These are phyloP conservation scores for Coleophoma eucalyptorum DNA, from an alignment of 2,329 filamentous ascomycete species.

Conservation along the genomic window DNA sequence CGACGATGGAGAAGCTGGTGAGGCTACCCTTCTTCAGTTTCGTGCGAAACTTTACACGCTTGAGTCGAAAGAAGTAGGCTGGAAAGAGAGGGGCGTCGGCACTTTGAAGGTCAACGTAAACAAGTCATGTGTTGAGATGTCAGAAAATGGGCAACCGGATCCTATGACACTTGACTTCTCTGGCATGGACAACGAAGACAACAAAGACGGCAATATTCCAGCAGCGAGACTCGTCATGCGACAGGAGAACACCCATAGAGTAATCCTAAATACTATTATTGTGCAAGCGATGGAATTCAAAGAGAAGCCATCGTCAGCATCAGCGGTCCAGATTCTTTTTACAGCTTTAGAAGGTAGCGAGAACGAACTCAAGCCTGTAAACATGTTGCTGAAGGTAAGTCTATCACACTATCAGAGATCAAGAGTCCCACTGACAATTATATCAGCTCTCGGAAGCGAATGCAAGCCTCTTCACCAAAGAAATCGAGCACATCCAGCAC, in stretches of 20 bases:
- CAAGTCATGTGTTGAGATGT: slow-evolving; percentile 49
- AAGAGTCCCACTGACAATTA: not conserved
- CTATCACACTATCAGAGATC: slow-evolving; percentile 1
- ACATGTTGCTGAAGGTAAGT: slow-evolving; percentile 58
- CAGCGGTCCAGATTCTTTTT: slow-evolving; percentile 56
- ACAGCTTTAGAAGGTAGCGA: slow-evolving; percentile 57
- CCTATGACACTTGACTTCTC: slow-evolving; percentile 54
- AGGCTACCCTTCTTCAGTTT: slow-evolving; percentile 69
- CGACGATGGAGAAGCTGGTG: slow-evolving; percentile 84
- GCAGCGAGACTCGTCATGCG: slow-evolving; percentile 79
- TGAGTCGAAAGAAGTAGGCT: slow-evolving; percentile 55
- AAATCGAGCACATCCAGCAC: slow-evolving; percentile 29
- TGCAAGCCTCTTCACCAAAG: slow-evolving; percentile 24
- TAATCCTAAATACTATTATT: slow-evolving; percentile 82
- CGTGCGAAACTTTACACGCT: slow-evolving; percentile 85
- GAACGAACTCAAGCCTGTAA: slow-evolving; percentile 46
- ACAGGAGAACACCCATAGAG: slow-evolving; percentile 81
- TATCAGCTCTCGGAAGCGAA: slow-evolving; percentile 27
- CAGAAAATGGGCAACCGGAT: slow-evolving; percentile 45
- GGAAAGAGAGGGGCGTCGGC: slow-evolving; percentile 87
- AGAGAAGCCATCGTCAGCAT: slow-evolving; percentile 57
- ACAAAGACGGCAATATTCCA: slow-evolving; percentile 31
- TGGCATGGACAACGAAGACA: slow-evolving; percentile 39
- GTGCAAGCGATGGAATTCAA: slow-evolving; percentile 77
- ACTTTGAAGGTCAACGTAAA: slow-evolving; percentile 81